These are phyloP conservation scores for Pneumocystis wakefieldiae DNA, from an alignment of 1,139 yeast species.

Conservation along the genomic window DNA sequence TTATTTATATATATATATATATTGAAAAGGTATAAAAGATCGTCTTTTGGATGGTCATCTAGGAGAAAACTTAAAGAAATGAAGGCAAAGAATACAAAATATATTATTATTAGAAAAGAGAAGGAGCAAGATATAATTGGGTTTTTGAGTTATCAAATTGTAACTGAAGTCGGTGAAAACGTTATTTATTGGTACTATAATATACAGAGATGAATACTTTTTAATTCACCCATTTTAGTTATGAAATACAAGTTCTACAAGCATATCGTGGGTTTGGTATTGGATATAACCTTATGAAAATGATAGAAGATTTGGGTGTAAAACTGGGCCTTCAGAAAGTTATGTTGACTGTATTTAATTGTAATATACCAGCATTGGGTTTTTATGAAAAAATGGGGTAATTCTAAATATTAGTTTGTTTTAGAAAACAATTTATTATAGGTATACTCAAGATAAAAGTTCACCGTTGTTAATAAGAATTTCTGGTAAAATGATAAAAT, in stretches of 20 bases:
- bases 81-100: background rate
- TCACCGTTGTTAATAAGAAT: slow-evolving; percentile 13
- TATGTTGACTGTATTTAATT: slow-evolving; percentile 16
- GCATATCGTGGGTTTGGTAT: slow-evolving; percentile 10
- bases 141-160: background rate
- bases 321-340: slow-evolving; percentile 4
- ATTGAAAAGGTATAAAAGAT: background rate
- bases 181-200: slow-evolving; percentile 13
- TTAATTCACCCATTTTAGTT: slow-evolving; percentile 5
- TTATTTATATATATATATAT: background rate
- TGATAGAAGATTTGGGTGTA: slow-evolving; percentile 11
- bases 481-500: slow-evolving; percentile 8
- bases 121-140: background rate
- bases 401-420: background rate
- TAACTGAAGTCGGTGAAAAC: slow-evolving; percentile 10
- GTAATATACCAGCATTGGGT: slow-evolving; percentile 13
- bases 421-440: background rate
- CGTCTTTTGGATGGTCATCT: background rate
- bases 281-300: slow-evolving; percentile 11
- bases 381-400: slow-evolving; percentile 12
- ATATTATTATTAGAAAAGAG: background rate
- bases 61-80: background rate
- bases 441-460: slow-evolving; percentile 11
- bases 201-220: too few relatives aligned
- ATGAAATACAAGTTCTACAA: slow-evolving; percentile 14